A percentile compares a stretch with the other conserved stretches of the same genome.
Evolutionary conservation across 768 basidiomycete species (phyloP).

Genomic region (Boletus edulis): DNA sequence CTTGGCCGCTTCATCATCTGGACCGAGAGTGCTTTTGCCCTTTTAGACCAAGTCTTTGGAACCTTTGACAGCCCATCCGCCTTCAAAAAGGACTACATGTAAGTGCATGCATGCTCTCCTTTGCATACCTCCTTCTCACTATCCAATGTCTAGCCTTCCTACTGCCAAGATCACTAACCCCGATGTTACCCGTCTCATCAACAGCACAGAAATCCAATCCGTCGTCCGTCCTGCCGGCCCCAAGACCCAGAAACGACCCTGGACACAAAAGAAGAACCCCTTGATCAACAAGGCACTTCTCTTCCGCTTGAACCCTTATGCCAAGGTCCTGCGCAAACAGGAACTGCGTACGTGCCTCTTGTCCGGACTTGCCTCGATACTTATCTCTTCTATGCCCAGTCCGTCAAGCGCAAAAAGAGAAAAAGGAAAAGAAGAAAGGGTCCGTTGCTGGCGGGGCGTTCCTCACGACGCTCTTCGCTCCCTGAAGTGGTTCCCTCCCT

Average conservation of each 20-base stretch:
- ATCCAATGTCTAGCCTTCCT: constrained; percentile 60
- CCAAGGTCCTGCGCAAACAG: constrained; percentile 87
- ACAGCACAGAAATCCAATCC: constrained; percentile 97
- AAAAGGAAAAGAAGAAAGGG: constrained; percentile 62
- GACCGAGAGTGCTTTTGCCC: constrained; percentile 91
- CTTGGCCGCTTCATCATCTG: constrained; percentile 99
- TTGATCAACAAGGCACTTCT: constrained; percentile 90
- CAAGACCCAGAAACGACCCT: constrained; percentile 87
- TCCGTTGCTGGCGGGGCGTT: constrained; percentile 75
- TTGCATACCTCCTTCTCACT: background rate
- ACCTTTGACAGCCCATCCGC: constrained; percentile 86
- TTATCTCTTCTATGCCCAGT: constrained; percentile 40
- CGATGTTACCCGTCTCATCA: constrained; percentile 96
- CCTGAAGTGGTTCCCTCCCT: constrained; percentile 45
- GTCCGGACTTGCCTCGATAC: background rate
- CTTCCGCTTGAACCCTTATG: constrained; percentile 98
- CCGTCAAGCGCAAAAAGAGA: constrained; percentile 63
- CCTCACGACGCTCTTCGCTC: constrained; percentile 81
- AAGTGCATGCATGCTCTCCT: constrained; percentile 22
- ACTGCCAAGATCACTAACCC: constrained; percentile 96
- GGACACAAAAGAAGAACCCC: constrained; percentile 99
- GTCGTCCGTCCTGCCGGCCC: constrained; percentile 88
- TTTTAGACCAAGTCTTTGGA: constrained; percentile 94
- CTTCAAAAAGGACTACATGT: constrained; percentile 90
- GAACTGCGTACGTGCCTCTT: constrained; percentile 70